Conservation (phyloP, 163 green algal genomes). For the Chlamydomonas reinhardtii region DNA sequence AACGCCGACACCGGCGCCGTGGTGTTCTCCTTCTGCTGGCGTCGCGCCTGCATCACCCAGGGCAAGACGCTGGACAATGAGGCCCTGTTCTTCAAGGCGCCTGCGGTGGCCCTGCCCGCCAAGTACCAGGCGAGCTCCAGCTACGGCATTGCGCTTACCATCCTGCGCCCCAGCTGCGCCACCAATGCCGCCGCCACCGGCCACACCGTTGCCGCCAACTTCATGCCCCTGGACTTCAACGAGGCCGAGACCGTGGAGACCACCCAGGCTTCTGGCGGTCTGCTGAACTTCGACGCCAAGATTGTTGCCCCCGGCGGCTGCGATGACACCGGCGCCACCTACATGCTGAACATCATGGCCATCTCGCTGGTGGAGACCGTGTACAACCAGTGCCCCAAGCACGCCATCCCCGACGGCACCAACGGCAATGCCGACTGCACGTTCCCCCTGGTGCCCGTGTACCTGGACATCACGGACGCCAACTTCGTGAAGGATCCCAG, state of each 20-base stretch:
- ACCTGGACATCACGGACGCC: slow-evolving; percentile 38
- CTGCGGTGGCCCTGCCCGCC: slow-evolving; percentile 3
- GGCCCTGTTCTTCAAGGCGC: neutral
- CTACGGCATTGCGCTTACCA: slow-evolving; percentile 30
- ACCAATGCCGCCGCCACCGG: slow-evolving; percentile 2
- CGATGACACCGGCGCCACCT: slow-evolving; percentile 28
- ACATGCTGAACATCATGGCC: slow-evolving; percentile 44
- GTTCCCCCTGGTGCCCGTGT: slow-evolving; percentile 37
- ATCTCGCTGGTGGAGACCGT: slow-evolving; percentile 15
- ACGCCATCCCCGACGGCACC: slow-evolving; percentile 29
- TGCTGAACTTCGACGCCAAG: neutral
- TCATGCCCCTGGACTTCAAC: slow-evolving; percentile 40
- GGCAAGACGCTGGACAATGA: neutral
- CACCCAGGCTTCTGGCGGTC: neutral
- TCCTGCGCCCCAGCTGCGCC: slow-evolving; percentile 23
- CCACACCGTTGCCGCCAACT: slow-evolving; percentile 10
- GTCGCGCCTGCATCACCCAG: slow-evolving; percentile 6
- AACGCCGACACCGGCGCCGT: neutral
- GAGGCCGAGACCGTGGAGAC: slow-evolving; percentile 37
- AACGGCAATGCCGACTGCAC: slow-evolving; percentile 47
- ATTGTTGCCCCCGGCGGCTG: neutral
- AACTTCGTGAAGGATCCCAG: slow-evolving; percentile 11
- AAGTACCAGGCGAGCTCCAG: slow-evolving; percentile 16
- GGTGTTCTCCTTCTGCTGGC: slow-evolving; percentile 37
- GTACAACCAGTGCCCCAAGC: slow-evolving; percentile 38